Conservation (phyloP, 345 rosid genomes). For the Microthlaspi erraticum region DNA sequence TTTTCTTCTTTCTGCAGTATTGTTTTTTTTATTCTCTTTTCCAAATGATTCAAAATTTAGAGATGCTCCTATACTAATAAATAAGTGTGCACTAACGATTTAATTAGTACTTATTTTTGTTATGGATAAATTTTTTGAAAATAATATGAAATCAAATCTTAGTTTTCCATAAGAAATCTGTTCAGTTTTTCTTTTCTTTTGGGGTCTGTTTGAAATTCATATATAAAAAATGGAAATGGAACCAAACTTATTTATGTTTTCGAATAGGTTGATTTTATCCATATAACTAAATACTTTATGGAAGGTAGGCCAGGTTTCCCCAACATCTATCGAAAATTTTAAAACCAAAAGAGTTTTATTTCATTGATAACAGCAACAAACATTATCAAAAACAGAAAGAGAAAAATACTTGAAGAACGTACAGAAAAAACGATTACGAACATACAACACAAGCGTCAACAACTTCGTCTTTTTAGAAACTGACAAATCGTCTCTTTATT, state of each 20-base stretch:
- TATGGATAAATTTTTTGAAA: neutral
- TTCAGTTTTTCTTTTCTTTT: neutral
- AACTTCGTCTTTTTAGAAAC: slow-evolving; percentile 7
- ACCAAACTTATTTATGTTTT: too few species aligned
- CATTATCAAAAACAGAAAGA: neutral
- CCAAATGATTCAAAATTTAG: slow-evolving; percentile 15
- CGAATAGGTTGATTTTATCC: neutral
- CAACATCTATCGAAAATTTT: neutral
- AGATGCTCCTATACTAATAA: slow-evolving; percentile 20
- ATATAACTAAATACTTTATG: neutral
- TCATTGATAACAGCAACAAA: neutral
- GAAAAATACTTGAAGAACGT: neutral
- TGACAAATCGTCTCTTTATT: slow-evolving; percentile 1
- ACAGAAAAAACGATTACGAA: neutral
- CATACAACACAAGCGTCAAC: slow-evolving; percentile 11
- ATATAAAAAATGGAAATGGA: too few species aligned
- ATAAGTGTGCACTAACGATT: slow-evolving; percentile 9
- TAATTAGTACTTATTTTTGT: neutral
- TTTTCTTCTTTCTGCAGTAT: slow-evolving; percentile 3
- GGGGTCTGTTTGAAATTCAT: too few species aligned
- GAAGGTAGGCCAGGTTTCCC: neutral
- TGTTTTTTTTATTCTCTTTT: neutral
- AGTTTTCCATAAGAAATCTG: neutral
- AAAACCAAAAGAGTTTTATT: neutral
- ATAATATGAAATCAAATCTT: neutral